phyloP scores from a whole-genome alignment of 2,329 filamentous ascomycete genomes.

The Gaeumannomyces sp. region DNA sequence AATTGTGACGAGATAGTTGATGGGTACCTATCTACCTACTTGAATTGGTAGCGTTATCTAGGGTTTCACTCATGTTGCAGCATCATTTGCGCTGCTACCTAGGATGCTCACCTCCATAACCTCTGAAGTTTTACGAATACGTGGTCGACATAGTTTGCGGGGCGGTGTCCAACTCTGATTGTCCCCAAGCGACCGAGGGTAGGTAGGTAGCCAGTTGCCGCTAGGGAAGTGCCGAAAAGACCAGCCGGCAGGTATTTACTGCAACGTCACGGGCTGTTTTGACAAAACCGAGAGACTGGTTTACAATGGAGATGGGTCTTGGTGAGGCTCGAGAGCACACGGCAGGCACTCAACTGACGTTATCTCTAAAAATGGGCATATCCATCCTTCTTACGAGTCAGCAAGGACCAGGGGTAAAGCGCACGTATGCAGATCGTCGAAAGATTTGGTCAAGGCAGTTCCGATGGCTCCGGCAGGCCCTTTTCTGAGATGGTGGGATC shows the following conservation, averaged over 20 bases:
- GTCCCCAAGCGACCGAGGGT: too few species aligned
- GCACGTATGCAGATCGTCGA: background rate
- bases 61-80: background rate
- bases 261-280: too few species aligned
- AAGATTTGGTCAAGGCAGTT: background rate
- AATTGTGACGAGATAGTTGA: background rate
- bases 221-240: too few species aligned
- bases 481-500: background rate
- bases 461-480: background rate
- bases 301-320: too few species aligned
- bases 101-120: too few species aligned
- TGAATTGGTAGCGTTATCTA: background rate
- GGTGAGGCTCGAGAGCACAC: too few species aligned
- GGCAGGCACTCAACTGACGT: background rate
- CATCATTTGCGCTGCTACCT: background rate
- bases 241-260: too few species aligned
- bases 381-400: background rate
- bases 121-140: too few species aligned
- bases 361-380: background rate
- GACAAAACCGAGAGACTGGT: too few species aligned
- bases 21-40: background rate
- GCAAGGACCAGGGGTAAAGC: background rate
- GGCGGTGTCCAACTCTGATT: too few species aligned
- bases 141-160: too few species aligned
- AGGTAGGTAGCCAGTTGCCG: too few species aligned